phyloP scores from a whole-genome alignment of 345 rosid genomes.

The Sisymbrium altissimum region DNA sequence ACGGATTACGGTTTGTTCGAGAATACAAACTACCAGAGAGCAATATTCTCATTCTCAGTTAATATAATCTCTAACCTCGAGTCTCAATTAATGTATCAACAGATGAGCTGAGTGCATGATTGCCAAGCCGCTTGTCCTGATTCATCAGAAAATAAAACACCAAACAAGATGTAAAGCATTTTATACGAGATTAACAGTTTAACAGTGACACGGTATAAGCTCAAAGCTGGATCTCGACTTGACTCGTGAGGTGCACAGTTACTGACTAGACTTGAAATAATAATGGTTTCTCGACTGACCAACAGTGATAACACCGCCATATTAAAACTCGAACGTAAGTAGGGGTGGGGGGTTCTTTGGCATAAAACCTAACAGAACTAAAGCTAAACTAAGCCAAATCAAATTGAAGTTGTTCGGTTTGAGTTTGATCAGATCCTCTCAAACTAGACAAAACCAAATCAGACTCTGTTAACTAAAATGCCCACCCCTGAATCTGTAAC shows the following conservation, averaged over 20 bases:
- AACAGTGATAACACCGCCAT: too few species aligned
- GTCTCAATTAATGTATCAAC: constrained; percentile 10
- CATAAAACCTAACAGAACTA: background rate
- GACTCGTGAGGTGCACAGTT: background rate
- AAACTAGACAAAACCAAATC: background rate
- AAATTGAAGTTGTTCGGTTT: background rate
- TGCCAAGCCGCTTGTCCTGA: constrained; percentile 12
- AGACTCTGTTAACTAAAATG: background rate
- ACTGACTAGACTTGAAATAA: background rate
- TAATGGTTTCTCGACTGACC: too few species aligned
- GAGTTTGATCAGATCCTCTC: background rate
- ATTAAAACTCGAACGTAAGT: too few species aligned
- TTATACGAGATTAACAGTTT: too few species aligned
- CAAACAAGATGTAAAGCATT: constrained; percentile 3
- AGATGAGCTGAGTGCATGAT: background rate
- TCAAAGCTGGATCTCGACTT: background rate
- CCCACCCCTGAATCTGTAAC: background rate
- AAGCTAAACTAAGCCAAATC: background rate
- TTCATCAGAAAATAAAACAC: background rate
- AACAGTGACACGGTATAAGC: background rate
- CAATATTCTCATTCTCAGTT: background rate
- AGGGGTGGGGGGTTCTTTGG: background rate
- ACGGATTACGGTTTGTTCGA: background rate
- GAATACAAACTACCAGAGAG: background rate
- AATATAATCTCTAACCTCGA: constrained; percentile 17